Conservation (phyloP, 1,139 yeast species). For the Candida neerlandica region DNA sequence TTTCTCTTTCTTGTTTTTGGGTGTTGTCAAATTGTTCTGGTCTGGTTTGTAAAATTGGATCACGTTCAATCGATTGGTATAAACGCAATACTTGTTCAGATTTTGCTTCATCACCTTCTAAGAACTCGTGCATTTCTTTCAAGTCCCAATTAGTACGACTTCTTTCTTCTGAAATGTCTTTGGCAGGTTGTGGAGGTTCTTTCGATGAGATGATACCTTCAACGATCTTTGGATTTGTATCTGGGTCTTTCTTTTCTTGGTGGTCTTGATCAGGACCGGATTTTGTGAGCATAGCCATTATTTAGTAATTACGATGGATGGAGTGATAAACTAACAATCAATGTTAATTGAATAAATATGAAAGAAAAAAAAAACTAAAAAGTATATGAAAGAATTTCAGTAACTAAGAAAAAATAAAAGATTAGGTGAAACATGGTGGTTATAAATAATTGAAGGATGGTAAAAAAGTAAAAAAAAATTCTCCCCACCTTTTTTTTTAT, state of each 20-base stretch:
- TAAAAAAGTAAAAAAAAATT: neutral
- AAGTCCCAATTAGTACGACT: constrained; percentile 34
- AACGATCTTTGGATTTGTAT: constrained; percentile 14
- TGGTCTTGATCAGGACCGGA: constrained; percentile 4
- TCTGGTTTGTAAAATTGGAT: constrained; percentile 45
- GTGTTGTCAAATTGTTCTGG: constrained; percentile 42
- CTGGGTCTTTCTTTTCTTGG: constrained; percentile 14
- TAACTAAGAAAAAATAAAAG: neutral
- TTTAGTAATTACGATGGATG: neutral
- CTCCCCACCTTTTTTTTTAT: neutral
- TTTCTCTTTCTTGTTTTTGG: constrained; percentile 44
- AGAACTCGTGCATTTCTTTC: constrained; percentile 46
- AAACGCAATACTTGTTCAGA: constrained; percentile 36
- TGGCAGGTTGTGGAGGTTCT: constrained; percentile 16
- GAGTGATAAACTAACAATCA: neutral
- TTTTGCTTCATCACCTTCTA: constrained; percentile 45
- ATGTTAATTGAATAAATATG: neutral
- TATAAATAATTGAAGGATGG: neutral
- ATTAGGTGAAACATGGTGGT: neutral
- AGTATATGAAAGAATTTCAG: neutral
- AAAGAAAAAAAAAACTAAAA: neutral
- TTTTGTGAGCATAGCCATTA: constrained; percentile 14
- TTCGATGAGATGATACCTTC: constrained; percentile 12
- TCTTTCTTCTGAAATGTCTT: constrained; percentile 18
- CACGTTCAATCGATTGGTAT: constrained; percentile 52